Percentiles rank a stretch among this genome's conserved stretches.
phyloP scores from a whole-genome alignment of 2,329 filamentous ascomycete species.

The Aspergillus arachidicola region DNA sequence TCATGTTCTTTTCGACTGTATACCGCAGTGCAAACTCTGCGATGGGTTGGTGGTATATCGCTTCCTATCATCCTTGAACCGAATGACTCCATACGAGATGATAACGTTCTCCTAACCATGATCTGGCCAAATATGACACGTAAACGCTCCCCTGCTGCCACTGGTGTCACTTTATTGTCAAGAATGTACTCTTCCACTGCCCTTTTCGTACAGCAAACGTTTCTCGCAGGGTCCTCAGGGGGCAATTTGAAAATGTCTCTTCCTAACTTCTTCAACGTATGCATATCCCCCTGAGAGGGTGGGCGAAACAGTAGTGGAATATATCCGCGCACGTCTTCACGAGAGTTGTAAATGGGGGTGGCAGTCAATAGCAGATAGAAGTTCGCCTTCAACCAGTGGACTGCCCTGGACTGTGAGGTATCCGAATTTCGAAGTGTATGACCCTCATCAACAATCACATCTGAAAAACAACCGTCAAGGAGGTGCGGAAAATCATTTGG shows the following conservation, averaged over 20 bases:
- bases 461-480: neutral
- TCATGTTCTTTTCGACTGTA: neutral
- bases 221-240: neutral
- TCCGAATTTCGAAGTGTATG: neutral
- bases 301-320: neutral
- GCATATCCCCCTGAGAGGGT: neutral
- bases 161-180: neutral
- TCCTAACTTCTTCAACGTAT: neutral
- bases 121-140: neutral
- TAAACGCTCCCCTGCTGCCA: neutral
- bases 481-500: neutral
- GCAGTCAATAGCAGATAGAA: neutral
- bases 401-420: neutral
- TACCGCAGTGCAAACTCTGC: neutral
- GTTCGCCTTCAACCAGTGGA: neutral
- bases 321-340: neutral
- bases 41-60: neutral
- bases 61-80: neutral
- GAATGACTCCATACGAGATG: neutral
- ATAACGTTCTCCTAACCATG: neutral
- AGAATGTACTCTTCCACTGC: neutral
- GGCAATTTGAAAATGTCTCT: neutral
- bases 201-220: neutral
- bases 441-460: neutral
- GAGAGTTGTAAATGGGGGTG: neutral